A percentile compares a stretch with the other conserved stretches of the same genome.
Evolutionary conservation across 73 alveolate species (phyloP).

Genomic region (Durusdinium trenchii): DNA sequence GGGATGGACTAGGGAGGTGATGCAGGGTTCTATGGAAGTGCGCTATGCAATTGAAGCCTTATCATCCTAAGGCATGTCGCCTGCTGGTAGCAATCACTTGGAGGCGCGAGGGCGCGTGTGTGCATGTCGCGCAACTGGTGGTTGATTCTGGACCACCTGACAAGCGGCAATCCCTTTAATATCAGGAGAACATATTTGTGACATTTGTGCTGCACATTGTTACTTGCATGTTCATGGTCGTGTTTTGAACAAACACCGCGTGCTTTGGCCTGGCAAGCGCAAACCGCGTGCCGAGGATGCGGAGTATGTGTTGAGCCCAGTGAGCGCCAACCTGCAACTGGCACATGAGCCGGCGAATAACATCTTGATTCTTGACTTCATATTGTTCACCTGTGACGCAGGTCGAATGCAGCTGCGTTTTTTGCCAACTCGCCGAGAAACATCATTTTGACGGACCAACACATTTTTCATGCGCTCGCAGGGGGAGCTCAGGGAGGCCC

Average conservation of each 20-base stretch:
- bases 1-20: too few relatives aligned
- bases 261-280: conserved; percentile 21
- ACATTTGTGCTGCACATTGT: neutral
- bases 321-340: conserved; percentile 76
- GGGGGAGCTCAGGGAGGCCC: too few relatives aligned
- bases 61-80: conserved; percentile 27
- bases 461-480: too few relatives aligned
- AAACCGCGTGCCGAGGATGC: conserved; percentile 56
- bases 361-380: neutral
- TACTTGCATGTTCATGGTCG: neutral
- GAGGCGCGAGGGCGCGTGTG: neutral
- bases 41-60: neutral
- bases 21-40: too few relatives aligned
- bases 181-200: too few relatives aligned
- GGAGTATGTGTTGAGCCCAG: conserved; percentile 74
- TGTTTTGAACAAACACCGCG: neutral
- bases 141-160: neutral
- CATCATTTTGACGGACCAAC: too few relatives aligned
- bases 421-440: too few relatives aligned
- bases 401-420: too few relatives aligned
- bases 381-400: too few relatives aligned
- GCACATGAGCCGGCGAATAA: conserved; percentile 81
- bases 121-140: neutral
- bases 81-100: conserved; percentile 62
- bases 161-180: neutral